These are phyloP conservation scores for Penicillium herquei DNA, from an alignment of 495 filamentous ascomycete species.

Conservation along the genomic window DNA sequence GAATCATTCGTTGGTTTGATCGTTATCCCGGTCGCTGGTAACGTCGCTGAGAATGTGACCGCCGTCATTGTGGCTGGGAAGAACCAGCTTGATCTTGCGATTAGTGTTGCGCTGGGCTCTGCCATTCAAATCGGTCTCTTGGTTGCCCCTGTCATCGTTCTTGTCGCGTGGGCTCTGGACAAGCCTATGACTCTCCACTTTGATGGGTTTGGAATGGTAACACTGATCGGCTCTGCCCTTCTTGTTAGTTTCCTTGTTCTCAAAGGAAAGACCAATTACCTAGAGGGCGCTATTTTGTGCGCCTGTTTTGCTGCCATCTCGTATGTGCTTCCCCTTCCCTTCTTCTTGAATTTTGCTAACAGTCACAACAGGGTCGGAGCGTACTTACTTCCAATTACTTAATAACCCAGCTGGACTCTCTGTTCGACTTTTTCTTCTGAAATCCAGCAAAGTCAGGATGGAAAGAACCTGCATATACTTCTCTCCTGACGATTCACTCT, in stretches of 20 bases:
- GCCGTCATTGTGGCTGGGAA: slow-evolving; percentile 84
- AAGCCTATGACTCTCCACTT: slow-evolving; percentile 88
- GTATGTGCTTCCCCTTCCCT: slow-evolving; percentile 25
- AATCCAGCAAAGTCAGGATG: background rate
- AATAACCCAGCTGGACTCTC: background rate
- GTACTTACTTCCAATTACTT: slow-evolving; percentile 10
- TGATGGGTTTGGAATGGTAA: slow-evolving; percentile 86
- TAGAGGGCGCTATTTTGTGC: slow-evolving; percentile 79
- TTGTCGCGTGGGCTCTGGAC: slow-evolving; percentile 79
- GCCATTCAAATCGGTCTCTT: slow-evolving; percentile 81
- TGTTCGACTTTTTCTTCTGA: background rate
- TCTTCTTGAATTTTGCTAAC: background rate
- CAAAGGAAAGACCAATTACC: slow-evolving; percentile 84
- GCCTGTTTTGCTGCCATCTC: slow-evolving; percentile 70
- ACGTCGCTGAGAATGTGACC: slow-evolving; percentile 89
- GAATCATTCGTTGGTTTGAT: slow-evolving; percentile 87
- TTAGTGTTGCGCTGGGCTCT: slow-evolving; percentile 83
- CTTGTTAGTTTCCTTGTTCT: slow-evolving; percentile 86
- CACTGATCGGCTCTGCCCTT: slow-evolving; percentile 80
- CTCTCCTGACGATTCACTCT: background rate
- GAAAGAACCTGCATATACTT: background rate
- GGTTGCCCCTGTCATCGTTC: slow-evolving; percentile 81
- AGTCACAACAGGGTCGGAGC: slow-evolving; percentile 8
- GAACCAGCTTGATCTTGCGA: slow-evolving; percentile 95
- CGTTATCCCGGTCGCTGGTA: slow-evolving; percentile 85